phyloP scores from a whole-genome alignment of 495 filamentous ascomycete genomes.

The Aspergillus olivimuriae region DNA sequence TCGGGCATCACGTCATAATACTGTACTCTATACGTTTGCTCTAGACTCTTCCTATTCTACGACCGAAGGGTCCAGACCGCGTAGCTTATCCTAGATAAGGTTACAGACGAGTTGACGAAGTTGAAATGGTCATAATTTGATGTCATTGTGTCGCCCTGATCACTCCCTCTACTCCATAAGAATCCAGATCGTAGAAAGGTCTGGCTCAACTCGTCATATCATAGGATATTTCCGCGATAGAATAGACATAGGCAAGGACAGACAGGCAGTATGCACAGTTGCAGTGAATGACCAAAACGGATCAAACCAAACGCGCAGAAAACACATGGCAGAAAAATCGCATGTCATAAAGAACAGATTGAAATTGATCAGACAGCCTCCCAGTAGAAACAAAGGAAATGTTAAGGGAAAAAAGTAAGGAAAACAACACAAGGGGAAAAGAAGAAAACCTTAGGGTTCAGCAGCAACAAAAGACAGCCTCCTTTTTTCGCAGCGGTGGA shows the following conservation, averaged over 20 bases:
- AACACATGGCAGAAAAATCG: neutral
- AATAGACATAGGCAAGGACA: neutral
- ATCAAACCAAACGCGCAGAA: neutral
- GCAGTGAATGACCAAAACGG: slow-evolving; percentile 5
- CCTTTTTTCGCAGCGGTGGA: slow-evolving; percentile 16
- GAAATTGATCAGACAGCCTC: slow-evolving; percentile 45
- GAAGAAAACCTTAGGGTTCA: slow-evolving; percentile 7
- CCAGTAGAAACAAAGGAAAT: slow-evolving; percentile 26
- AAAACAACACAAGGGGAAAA: slow-evolving; percentile 1
- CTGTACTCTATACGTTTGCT: no score
- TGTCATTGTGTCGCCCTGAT: no score
- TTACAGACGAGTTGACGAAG: no score
- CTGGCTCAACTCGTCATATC: neutral
- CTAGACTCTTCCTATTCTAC: no score
- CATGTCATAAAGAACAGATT: slow-evolving; percentile 11
- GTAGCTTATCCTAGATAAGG: no score
- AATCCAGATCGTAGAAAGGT: no score
- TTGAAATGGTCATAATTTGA: no score
- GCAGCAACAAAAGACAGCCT: slow-evolving; percentile 13
- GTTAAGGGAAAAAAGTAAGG: slow-evolving; percentile 10
- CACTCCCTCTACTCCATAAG: no score
- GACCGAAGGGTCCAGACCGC: no score
- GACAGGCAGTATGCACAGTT: slow-evolving; percentile 16
- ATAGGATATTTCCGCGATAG: neutral
- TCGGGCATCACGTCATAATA: no score